Conservation (phyloP, 495 filamentous ascomycete species). For the Penicillium coprophilum region DNA sequence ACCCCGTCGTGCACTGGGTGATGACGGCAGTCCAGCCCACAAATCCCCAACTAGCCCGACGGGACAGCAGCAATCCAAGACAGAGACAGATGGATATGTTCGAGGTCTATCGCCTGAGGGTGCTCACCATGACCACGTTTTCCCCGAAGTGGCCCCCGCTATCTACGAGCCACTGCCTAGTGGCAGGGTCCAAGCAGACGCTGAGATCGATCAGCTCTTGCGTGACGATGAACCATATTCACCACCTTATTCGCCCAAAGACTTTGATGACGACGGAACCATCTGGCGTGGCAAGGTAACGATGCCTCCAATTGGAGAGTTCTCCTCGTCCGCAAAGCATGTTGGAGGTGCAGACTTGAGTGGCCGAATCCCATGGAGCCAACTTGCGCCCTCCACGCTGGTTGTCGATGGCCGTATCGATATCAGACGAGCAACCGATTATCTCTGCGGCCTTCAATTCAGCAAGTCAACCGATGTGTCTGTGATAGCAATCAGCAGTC, state of each 20-base stretch:
- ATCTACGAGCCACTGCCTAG: conserved; percentile 44
- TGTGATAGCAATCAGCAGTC: conserved; percentile 63
- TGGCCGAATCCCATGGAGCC: conserved; percentile 60
- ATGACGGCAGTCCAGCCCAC: conserved; percentile 38
- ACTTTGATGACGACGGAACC: conserved; percentile 61
- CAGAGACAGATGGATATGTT: conserved; percentile 25
- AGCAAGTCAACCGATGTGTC: conserved; percentile 71
- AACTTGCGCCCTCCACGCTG: conserved; percentile 66
- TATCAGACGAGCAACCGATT: conserved; percentile 75
- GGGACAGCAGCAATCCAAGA: conserved; percentile 26
- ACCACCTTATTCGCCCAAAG: conserved; percentile 80
- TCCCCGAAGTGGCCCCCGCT: conserved; percentile 45
- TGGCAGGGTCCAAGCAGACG: conserved; percentile 62
- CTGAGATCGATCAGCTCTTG: conserved; percentile 87
- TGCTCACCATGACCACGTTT: conserved; percentile 41
- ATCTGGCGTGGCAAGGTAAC: conserved; percentile 78
- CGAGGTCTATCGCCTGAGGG: conserved; percentile 38
- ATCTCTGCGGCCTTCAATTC: conserved; percentile 78
- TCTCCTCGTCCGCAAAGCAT: conserved; percentile 74
- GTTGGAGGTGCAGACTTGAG: conserved; percentile 74
- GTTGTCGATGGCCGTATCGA: conserved; percentile 82
- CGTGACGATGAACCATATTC: conserved; percentile 83
- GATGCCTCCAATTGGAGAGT: conserved; percentile 74
- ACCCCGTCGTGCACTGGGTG: conserved; percentile 37
- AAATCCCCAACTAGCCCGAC: conserved; percentile 38